Base-by-base conservation (phyloP, 2,329 filamentous ascomycete species). In the Hirsutella thompsonii region DNA sequence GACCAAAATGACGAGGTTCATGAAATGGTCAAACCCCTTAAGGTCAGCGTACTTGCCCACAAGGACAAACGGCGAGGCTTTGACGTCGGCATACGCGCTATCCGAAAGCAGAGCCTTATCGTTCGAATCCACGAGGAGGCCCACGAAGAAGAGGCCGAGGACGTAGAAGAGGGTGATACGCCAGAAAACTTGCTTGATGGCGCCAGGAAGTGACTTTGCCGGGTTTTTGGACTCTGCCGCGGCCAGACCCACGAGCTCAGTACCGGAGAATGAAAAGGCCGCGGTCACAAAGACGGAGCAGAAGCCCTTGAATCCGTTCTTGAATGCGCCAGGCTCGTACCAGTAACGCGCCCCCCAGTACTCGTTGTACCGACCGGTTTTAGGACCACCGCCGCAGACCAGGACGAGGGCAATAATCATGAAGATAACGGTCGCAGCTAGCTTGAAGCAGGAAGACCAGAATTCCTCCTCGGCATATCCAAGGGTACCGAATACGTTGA, bases 151-250 rank as follows among this genome's bases (percentile, higher is more conserved):
- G 35, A 68, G 60, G 38, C 63, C 63, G 2, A 68, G 49, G 45
- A 68, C 55, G 49, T 68, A 68, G 51, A 68, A 68, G 43, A 67
- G 51, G 38, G 62, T 65, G 47, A 67, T 66, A 55, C 64, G 63
- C 64, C 64, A 67, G 52, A 67, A 68, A 21, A 67, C 81, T 59
- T 88, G 83, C 64, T 86, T 87, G 55, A 86, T 75, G 9, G 84
- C 84, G 20, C 75, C 79, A 1, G 84, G 84, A 1, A 90, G 69
- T 1, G 78, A 75, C 55, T 83, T 78, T 47, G 74, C 68, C 2
- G 79, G 79, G 53, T 82, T 80, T 14, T 58, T 61, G 0, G 78
- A 74, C 59, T 83, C 79, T 32, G 79, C 79, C 11, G 79, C 79
- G 5, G 77, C 77, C 16, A 83, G 69, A 53, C 79, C 79, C 39